Base-by-base conservation (phyloP, 148 eudicot species). In the Diospyros lotus region DNA sequence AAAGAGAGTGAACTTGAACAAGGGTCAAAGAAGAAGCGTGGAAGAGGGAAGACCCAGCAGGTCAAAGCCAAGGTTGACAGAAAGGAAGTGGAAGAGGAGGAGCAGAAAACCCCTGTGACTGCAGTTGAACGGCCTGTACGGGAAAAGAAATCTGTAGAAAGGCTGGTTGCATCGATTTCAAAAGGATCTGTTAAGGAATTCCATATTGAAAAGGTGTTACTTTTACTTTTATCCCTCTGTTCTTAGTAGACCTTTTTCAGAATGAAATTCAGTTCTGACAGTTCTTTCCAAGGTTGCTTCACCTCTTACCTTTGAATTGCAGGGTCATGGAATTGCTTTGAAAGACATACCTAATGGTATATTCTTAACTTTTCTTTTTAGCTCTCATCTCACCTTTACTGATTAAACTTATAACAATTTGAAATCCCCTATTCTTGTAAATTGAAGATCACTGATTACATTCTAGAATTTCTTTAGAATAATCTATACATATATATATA, bases 291-390 rank as follows among this genome's bases (percentile, higher is more conserved):
- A 11, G 42, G 38, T 55, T 74, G 43, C 18, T 75, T 80, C 68
- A 75, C 45, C 50, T 69, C 18, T 64, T 73, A 28, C 54, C 69
- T 84, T 79, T 73, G 55, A 66, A 77, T 69, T 90, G 85, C 97
- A 95, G 98, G 98, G 98, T 14, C 87, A 80, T 65, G 98, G 98
- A 67, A 86, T 91, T 72, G 89, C 87, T 48, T 78, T 95, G 73
- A 92, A 92, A 80, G 98, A 95, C 65, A 95, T 95, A 64, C 97
- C 98, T 67, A 92, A 92, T 77, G 97, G 98, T 95, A 92, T 50
- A 54, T 17, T 18, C 42, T 59, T 63, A 3, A 50, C 45, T 67
- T 71, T 41, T 56, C 43, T 9, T 56, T 40, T 14, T 10, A 14
- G 9, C 10, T 46, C 18, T n/a, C 58, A 18, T 54, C 18, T 60